Evolutionary conservation across 2,329 filamentous ascomycete genomes (phyloP).

Genomic region (Cytospora piceicola): DNA sequence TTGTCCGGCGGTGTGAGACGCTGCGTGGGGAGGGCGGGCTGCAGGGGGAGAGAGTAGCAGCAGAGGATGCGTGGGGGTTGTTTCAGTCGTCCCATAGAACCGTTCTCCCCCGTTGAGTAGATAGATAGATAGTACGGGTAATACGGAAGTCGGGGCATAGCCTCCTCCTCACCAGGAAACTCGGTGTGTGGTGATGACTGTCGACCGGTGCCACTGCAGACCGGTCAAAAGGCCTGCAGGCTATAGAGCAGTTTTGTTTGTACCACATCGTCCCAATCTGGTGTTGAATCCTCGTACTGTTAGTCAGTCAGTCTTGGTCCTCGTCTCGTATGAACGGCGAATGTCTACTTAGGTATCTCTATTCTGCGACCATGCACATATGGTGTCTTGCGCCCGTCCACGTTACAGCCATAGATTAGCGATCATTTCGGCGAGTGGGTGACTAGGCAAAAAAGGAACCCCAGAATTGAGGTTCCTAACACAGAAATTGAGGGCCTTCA

Average conservation of each 20-base stretch:
- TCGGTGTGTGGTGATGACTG: not conserved
- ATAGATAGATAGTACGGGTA: not conserved
- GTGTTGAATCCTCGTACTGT: not conserved
- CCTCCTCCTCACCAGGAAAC: not conserved
- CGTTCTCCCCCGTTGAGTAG: not conserved
- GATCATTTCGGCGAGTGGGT: no score
- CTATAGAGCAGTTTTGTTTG: not conserved
- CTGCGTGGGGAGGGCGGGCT: slow-evolving; percentile 10
- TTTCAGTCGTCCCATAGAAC: not conserved
- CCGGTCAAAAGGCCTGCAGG: not conserved
- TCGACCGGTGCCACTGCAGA: not conserved
- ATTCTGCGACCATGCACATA: no score
- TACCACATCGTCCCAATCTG: not conserved
- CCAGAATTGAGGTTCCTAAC: not conserved
- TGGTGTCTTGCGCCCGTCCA: no score
- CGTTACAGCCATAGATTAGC: no score
- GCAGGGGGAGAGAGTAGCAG: slow-evolving; percentile 6
- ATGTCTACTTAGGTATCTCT: no score
- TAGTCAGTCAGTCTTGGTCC: no score
- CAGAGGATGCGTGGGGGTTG: not conserved
- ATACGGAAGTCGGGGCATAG: not conserved
- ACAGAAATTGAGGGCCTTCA: no score
- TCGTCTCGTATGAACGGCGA: not conserved
- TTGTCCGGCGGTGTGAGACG: slow-evolving; percentile 30
- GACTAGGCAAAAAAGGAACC: no score